These are phyloP conservation scores for Hanseniaspora lachancei DNA, from an alignment of 805 yeast genomes.

Conservation along the genomic window DNA sequence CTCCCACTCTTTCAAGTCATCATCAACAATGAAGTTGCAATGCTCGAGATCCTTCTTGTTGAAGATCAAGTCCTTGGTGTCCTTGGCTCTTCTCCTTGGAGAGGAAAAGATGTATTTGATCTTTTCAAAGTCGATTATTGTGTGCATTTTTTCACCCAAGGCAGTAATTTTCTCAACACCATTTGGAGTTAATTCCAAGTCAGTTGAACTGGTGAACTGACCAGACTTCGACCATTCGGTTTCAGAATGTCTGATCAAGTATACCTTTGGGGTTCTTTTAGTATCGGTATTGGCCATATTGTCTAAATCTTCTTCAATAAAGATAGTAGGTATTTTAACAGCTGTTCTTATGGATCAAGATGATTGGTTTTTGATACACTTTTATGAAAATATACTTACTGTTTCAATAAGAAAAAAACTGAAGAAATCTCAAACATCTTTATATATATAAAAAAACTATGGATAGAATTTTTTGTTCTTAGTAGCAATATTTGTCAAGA, in stretches of 20 bases:
- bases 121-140: conserved; percentile 47
- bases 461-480: too few relatives aligned
- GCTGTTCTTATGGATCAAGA: too few relatives aligned
- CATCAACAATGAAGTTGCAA: conserved; percentile 39
- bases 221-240: conserved; percentile 95
- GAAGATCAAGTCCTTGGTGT: conserved; percentile 51
- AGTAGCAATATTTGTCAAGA: too few relatives aligned
- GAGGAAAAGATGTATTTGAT: conserved; percentile 60
- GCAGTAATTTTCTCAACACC: conserved; percentile 66
- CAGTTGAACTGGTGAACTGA: conserved; percentile 80
- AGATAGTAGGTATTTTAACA: too few relatives aligned
- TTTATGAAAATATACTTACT: too few relatives aligned
- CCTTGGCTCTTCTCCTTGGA: conserved; percentile 68
- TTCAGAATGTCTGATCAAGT: conserved; percentile 74
- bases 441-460: too few relatives aligned
- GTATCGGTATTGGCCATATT: neutral
- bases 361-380: too few relatives aligned
- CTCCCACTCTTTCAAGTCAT: conserved; percentile 85
- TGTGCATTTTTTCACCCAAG: conserved; percentile 43
- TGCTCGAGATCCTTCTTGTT: conserved; percentile 31
- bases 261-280: conserved; percentile 43
- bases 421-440: too few relatives aligned
- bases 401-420: too few relatives aligned
- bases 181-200: conserved; percentile 58
- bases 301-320: too few relatives aligned